Percentiles rank a stretch among this genome's conserved stretches.
Evolutionary conservation across 768 basidiomycete genomes (phyloP).

Genomic region (Glaciozyma martinii): DNA sequence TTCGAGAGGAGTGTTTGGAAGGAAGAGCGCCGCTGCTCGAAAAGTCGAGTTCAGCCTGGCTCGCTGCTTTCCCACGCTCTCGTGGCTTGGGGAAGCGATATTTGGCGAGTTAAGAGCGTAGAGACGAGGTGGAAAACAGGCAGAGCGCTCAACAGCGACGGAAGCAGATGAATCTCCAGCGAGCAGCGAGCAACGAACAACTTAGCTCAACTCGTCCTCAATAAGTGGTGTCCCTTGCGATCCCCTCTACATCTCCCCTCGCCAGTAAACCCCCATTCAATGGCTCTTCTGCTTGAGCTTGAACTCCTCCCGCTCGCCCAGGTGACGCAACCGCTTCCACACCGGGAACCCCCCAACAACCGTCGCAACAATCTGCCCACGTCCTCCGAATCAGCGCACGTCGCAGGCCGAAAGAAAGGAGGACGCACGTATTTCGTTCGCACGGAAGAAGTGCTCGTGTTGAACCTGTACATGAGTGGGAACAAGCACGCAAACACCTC

Average conservation of each 20-base stretch:
- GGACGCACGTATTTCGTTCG: neutral
- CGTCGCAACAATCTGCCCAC: neutral
- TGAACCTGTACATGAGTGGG: neutral
- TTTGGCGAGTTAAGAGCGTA: no score
- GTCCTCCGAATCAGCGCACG: neutral
- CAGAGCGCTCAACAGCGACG: no score
- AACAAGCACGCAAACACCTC: neutral
- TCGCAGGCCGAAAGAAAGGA: neutral
- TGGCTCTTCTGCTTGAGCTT: neutral
- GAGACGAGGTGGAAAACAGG: neutral
- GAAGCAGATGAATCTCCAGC: no score
- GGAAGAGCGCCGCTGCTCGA: neutral
- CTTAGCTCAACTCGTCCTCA: no score
- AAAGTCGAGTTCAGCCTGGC: neutral
- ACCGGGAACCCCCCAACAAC: conserved; percentile 9
- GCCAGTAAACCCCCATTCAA: neutral
- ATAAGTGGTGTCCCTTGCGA: no score
- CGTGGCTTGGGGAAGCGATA: no score
- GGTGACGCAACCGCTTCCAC: neutral
- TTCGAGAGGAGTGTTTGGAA: neutral
- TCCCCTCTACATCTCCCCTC: neutral
- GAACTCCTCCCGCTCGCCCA: conserved; percentile 1
- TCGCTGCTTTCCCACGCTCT: no score
- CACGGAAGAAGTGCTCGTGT: neutral
- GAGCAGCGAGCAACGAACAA: no score